phyloP scores from a whole-genome alignment of 768 basidiomycete species.

The Tricholoma terreum region DNA sequence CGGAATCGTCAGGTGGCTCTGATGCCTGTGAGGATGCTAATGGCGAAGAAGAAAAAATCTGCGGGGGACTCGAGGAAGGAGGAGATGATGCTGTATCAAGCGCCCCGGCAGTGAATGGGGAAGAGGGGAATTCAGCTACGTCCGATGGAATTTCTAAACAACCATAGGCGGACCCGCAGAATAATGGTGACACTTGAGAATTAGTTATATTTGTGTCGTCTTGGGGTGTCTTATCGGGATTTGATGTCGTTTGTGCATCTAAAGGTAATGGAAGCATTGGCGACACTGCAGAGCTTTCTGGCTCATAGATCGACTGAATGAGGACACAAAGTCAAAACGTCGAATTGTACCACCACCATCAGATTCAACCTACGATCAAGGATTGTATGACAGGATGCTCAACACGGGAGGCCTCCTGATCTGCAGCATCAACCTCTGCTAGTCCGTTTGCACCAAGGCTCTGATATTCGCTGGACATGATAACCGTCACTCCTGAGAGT shows the following conservation, averaged over 20 bases:
- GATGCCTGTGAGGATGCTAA: slow-evolving; percentile 29
- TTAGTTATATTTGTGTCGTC: background rate
- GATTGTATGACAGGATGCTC: background rate
- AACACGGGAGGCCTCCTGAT: background rate
- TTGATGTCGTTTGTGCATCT: background rate
- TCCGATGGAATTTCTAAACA: background rate
- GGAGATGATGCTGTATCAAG: slow-evolving; percentile 20
- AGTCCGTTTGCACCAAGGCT: background rate
- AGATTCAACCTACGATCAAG: background rate
- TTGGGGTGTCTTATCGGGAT: background rate
- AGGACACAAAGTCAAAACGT: background rate
- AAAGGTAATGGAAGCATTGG: background rate
- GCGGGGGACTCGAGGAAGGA: slow-evolving; percentile 48
- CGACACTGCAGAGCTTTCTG: background rate
- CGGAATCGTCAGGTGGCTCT: background rate
- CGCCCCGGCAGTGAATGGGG: background rate
- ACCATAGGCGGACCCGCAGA: background rate
- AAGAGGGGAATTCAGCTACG: background rate
- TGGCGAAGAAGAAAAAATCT: slow-evolving; percentile 43
- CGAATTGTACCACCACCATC: background rate
- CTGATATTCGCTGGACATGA: background rate
- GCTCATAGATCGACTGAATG: background rate
- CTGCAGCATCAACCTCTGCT: background rate
- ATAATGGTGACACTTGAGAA: background rate
- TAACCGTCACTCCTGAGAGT: background rate